Conservation (phyloP, 345 rosid species). For the Erysimum cheiranthoides region DNA sequence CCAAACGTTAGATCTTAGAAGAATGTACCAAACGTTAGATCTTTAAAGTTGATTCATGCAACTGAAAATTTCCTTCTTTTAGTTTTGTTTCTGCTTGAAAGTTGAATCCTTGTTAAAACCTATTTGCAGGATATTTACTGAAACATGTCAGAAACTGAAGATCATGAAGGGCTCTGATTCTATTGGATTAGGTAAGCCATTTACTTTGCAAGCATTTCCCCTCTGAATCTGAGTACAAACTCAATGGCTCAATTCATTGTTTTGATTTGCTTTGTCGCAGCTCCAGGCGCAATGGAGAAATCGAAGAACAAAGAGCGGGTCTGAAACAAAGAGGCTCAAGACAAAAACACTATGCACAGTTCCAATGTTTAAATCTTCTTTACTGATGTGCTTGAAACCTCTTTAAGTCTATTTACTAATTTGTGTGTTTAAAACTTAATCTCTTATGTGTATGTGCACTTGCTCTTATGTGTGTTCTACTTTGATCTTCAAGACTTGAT, state of each 20-base stretch:
- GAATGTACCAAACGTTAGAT: background rate
- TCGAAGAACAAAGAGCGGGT: conserved; percentile 53
- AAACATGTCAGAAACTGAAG: conserved; percentile 82
- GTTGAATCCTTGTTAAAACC: conserved; percentile 12
- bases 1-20: background rate
- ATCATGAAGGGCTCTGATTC: conserved; percentile 95
- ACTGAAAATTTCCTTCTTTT: background rate
- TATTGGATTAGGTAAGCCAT: conserved; percentile 73
- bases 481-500: conserved; percentile 16
- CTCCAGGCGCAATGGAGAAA: conserved; percentile 70
- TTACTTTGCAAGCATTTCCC: background rate
- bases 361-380: conserved; percentile 34
- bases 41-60: background rate
- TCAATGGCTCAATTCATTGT: background rate
- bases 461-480: conserved; percentile 34
- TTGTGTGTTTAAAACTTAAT: conserved; percentile 30
- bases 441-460: conserved; percentile 28
- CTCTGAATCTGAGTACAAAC: conserved; percentile 1
- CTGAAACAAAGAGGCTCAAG: conserved; percentile 23
- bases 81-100: background rate
- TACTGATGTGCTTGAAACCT: conserved; percentile 36
- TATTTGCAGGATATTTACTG: conserved; percentile 77
- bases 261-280: conserved; percentile 44
- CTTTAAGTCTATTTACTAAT: conserved; percentile 29
- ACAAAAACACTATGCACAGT: conserved; percentile 36